phyloP scores from a whole-genome alignment of 371 early-diverging fungal genomes.

The Lichtheimia hyalospora region DNA sequence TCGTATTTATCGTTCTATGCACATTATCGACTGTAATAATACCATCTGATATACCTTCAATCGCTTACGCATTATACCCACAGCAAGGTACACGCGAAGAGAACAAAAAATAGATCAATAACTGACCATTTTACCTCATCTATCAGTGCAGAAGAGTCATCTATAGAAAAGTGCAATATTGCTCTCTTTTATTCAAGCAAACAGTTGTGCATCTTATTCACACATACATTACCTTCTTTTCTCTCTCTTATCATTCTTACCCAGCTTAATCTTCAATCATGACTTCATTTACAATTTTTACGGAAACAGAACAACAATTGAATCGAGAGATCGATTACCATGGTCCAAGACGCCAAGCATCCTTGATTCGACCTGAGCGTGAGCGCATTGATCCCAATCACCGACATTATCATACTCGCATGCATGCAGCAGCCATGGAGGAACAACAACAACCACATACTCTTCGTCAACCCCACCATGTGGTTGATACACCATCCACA shows the following conservation, averaged over 20 bases:
- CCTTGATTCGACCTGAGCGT: conserved; percentile 63
- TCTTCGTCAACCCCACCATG: conserved; percentile 15
- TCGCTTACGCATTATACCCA: conserved; percentile 1
- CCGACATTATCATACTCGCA: conserved; percentile 46
- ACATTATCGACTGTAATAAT: background rate
- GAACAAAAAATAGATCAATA: background rate
- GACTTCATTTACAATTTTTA: conserved; percentile 8
- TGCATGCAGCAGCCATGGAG: conserved; percentile 24
- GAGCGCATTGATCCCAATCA: conserved; percentile 48
- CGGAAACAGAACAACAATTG: background rate
- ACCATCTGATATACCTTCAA: background rate
- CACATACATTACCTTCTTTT: conserved; percentile 7
- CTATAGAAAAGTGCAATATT: background rate
- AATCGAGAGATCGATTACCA: background rate
- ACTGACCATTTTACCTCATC: background rate
- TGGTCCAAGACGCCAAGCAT: conserved; percentile 41
- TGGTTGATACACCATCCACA: conserved; percentile 2
- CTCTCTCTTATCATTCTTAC: conserved; percentile 12
- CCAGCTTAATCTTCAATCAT: background rate
- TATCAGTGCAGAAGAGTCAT: background rate
- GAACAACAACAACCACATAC: conserved; percentile 45
- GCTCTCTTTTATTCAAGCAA: background rate
- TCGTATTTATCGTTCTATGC: background rate
- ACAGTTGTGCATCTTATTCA: background rate
- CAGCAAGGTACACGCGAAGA: too few species aligned